These are phyloP conservation scores for Colletotrichum brevisporum DNA, from an alignment of 2,329 filamentous ascomycete species.

Conservation along the genomic window DNA sequence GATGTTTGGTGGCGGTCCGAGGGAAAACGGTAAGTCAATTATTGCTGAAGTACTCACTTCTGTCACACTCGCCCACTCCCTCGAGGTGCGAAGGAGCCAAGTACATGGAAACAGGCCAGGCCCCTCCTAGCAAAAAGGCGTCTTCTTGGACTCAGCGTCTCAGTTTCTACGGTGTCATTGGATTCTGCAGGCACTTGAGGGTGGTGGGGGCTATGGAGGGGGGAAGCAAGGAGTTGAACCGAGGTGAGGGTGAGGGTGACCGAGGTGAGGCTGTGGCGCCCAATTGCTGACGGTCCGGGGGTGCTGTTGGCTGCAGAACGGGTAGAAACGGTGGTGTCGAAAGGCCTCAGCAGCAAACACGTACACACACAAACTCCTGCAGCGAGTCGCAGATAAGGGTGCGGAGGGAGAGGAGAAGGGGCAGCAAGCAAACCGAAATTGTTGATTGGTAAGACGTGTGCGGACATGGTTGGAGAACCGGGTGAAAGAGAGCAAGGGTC, in stretches of 20 bases:
- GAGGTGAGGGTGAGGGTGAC: slow-evolving; percentile 1
- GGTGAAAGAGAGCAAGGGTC: not conserved
- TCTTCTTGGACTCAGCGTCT: not conserved
- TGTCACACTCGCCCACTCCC: not conserved
- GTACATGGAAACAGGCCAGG: not conserved
- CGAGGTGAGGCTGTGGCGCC: slow-evolving; percentile 24
- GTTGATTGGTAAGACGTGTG: slow-evolving; percentile 14
- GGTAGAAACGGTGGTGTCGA: not conserved
- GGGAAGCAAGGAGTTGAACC: slow-evolving; percentile 1
- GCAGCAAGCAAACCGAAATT: not conserved
- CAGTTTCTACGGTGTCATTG: not conserved
- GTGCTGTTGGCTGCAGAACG: slow-evolving; percentile 16
- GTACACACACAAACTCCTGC: not conserved
- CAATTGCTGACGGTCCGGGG: slow-evolving; percentile 9
- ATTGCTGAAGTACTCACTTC: not conserved
- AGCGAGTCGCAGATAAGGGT: not conserved
- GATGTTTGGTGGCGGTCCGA: slow-evolving; percentile 20
- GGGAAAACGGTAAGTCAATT: slow-evolving; percentile 1
- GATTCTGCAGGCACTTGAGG: slow-evolving; percentile 6
- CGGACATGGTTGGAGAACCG: not conserved
- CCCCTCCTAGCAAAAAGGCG: not conserved
- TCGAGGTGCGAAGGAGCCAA: too few species aligned
- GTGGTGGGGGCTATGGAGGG: slow-evolving; percentile 4
- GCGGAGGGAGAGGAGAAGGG: not conserved
- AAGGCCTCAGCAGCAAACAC: slow-evolving; percentile 1